Percentiles rank a stretch among this genome's conserved stretches.
Evolutionary conservation across 257 asterid genomes (phyloP).

Genomic region (Solanum arcanum): DNA sequence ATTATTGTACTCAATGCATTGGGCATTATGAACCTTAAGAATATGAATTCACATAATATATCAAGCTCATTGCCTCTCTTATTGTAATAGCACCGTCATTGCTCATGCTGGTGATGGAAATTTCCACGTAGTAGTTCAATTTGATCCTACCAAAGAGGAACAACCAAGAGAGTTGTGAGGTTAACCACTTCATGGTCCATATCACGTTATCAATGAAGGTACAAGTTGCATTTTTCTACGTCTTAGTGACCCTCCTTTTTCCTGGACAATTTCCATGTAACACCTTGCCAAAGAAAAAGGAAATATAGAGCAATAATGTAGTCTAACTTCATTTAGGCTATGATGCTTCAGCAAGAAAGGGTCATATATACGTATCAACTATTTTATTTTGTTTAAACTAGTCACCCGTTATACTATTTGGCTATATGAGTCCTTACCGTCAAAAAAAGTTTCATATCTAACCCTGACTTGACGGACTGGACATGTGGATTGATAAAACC

Average conservation of each 20-base stretch:
- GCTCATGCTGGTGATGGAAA: constrained; percentile 99
- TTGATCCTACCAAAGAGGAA: constrained; percentile 55
- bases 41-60: neutral
- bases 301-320: neutral
- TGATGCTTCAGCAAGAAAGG: neutral
- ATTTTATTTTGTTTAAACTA: neutral
- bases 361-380: neutral
- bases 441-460: neutral
- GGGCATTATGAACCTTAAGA: neutral
- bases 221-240: neutral
- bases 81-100: constrained; percentile 58
- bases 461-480: neutral
- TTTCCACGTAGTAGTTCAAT: constrained; percentile 72
- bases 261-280: neutral
- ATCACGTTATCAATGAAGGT: constrained; percentile 88
- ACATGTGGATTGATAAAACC: neutral
- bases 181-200: constrained; percentile 81
- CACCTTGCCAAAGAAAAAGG: neutral
- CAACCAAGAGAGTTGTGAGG: constrained; percentile 80
- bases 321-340: neutral
- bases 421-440: neutral
- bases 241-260: neutral
- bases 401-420: neutral
- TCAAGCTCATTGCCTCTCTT: neutral
- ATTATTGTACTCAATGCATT: neutral